These are phyloP conservation scores for Euphrasia arctica DNA, from an alignment of 305 asterid species.

Conservation along the genomic window DNA sequence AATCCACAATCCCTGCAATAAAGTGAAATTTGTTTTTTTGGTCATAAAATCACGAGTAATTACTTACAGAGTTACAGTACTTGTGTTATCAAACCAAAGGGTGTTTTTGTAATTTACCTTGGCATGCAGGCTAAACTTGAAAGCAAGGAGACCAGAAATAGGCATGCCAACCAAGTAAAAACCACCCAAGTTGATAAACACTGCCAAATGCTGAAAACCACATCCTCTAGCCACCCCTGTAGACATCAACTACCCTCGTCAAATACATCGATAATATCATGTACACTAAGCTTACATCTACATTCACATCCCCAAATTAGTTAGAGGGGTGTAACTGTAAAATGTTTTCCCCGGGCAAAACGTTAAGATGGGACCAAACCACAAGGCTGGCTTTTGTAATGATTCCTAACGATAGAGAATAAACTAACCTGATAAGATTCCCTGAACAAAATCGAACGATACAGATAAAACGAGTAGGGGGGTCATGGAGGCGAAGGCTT, in stretches of 20 bases:
- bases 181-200: slow-evolving; percentile 41
- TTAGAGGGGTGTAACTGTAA: no score
- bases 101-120: slow-evolving; percentile 29
- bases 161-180: slow-evolving; percentile 45
- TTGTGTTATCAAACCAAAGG: neutral
- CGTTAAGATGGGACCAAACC: no score
- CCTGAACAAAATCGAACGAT: slow-evolving; percentile 55
- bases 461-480: slow-evolving; percentile 47
- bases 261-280: no score
- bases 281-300: no score
- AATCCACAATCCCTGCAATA: slow-evolving; percentile 52
- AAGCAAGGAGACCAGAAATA: slow-evolving; percentile 38
- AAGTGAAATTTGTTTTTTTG: neutral
- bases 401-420: neutral
- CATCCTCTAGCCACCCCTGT: slow-evolving; percentile 56
- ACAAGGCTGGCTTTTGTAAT: no score
- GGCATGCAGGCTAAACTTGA: slow-evolving; percentile 37
- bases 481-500: slow-evolving; percentile 42
- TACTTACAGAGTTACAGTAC: neutral
- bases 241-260: neutral
- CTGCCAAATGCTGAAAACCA: slow-evolving; percentile 42
- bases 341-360: no score
- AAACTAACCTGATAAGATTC: slow-evolving; percentile 39
- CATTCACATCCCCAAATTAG: no score
- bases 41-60: neutral